Base-by-base conservation (phyloP, 2,329 filamentous ascomycete species). In the Cercospora beticola region DNA sequence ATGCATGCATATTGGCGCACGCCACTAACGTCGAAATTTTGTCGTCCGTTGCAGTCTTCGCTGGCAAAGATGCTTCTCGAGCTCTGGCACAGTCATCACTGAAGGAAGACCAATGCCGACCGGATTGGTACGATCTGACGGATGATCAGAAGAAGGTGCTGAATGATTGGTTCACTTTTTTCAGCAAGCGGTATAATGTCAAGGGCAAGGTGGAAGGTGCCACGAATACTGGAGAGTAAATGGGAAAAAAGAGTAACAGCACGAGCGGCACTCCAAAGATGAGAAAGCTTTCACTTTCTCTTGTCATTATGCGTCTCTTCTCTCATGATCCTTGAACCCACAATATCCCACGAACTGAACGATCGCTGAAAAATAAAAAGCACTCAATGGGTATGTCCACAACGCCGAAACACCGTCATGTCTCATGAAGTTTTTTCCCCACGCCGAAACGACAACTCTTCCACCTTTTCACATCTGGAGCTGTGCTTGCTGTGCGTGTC, bases 111-210 rank as follows among this genome's bases (percentile, higher is more conserved):
- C 94, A 98, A 74, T 94, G 92, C 72, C 83, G 83, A 33, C 83
- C 95, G 2, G 90, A 97, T 62, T 98, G 92, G 91, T 85, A 90
- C 67, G 91, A 93, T 76, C 84, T 99, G 62, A 84, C 86, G 14
- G 93, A 97, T 23, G 93, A 95, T 81, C 90, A 97, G 79, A 92
- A 95, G 83, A 88, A 87, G 28, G 90, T 91, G 3, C 83, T 99
- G 70, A 87, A 94, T 64, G 95, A 99, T 80, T 99, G 95, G 95
- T 88, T 90, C 71, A 97, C 91, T 1, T 99, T 97, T 82, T 99
- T 99, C 82, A 92, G 91, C 74, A 99, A 98, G 84, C 87, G 95
- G 67, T 99, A 99, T 83, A 98, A 97, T 76, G 87, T 98, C 62
- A 89, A 96, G 58, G 93, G 92, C 63, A 77, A 77, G 66, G 79